Evolutionary conservation across 2,329 filamentous ascomycete genomes (phyloP).

Genomic region (Alternaria infectoria): DNA sequence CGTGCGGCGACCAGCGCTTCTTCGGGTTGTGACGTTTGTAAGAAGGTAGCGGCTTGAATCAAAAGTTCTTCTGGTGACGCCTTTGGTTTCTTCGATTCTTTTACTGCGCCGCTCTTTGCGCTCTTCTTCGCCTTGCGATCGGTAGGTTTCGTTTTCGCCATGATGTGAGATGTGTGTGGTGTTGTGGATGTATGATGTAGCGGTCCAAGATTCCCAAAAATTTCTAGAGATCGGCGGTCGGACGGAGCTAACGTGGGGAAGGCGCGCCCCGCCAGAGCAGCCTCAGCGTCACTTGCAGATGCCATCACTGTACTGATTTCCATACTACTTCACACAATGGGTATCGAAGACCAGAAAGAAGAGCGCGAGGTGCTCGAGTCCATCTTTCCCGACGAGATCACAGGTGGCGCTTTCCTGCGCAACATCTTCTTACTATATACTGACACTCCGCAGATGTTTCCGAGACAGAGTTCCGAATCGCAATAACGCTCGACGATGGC

Average conservation of each 20-base stretch:
- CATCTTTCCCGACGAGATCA: conserved; percentile 98
- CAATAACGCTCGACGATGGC: conserved; percentile 79
- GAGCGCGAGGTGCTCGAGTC: conserved; percentile 98
- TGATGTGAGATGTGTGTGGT: conserved; percentile 24
- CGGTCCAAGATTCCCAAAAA: conserved; percentile 25
- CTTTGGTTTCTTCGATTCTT: conserved; percentile 54
- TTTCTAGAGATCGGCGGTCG: conserved; percentile 24
- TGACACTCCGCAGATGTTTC: conserved; percentile 72
- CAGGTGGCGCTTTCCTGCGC: conserved; percentile 61
- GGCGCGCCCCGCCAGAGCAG: conserved; percentile 26
- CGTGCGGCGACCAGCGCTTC: conserved; percentile 63
- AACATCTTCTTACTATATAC: neutral
- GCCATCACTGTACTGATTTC: conserved; percentile 1
- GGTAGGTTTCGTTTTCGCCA: conserved; percentile 61
- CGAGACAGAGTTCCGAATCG: conserved; percentile 86
- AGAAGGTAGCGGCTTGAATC: conserved; percentile 61
- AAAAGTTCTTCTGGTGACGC: conserved; percentile 63
- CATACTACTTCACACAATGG: conserved; percentile 48
- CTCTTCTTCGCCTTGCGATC: conserved; percentile 48
- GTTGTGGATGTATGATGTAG: neutral
- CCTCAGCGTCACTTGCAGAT: conserved; percentile 19
- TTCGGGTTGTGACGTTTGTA: conserved; percentile 65
- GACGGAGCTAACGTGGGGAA: conserved; percentile 36
- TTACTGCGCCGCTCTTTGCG: conserved; percentile 46
- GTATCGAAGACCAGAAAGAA: conserved; percentile 84